Evolutionary conservation across 305 asterid genomes (phyloP), one percentile per base, ranked within the genome.

Genomic region (Fraxinus sp.): DNA sequence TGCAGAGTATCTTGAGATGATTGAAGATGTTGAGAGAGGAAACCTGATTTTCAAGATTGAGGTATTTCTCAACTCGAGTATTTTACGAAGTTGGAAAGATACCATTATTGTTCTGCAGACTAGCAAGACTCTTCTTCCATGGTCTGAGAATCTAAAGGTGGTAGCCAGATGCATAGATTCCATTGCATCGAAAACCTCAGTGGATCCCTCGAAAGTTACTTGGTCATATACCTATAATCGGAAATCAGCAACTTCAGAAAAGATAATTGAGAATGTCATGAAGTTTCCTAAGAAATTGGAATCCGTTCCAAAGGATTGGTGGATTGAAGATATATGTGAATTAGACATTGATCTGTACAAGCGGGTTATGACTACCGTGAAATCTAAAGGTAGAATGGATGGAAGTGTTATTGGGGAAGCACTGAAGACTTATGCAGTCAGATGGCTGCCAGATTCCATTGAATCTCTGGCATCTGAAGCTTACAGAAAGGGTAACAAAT

Each of bases 61-160:
- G 43, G 94, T 93, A 39, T 95, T 94, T 83, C 92, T 95, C 79
- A 94, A 90, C 88, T 92, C 97, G 16, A 89, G 99, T 68, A 73
- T 95, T 77, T 78, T 94, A 49, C 90, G 93, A 9, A 91, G 89
- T 90, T 95, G 99, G 98, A 95, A 95, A 83, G 98, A 95, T 82
- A 90, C 98, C 59, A 93, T 95, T 13, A 95, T 95, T n/a, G 98
- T 95, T 79, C 87, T 95, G n/a, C 98, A 95, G 83, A 89, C 97
- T 57, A 85, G 95, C 2, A 92, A 92, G 80, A 86, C 92, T 71
- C 95, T 95, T 85, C 86, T 87, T 16, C 97, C 95, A 0, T 92
- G 95, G 95, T 91, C 98, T 0, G 97, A 93, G 86, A 89, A 91
- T 83, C 83, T 92, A 2, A 95, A 92, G 87, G 89, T 95, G 66